A percentile compares a stretch with the other conserved stretches of the same genome.
These are phyloP conservation scores for Diplocarpon mali DNA, from an alignment of 2,329 filamentous ascomycete species.

Conservation along the genomic window DNA sequence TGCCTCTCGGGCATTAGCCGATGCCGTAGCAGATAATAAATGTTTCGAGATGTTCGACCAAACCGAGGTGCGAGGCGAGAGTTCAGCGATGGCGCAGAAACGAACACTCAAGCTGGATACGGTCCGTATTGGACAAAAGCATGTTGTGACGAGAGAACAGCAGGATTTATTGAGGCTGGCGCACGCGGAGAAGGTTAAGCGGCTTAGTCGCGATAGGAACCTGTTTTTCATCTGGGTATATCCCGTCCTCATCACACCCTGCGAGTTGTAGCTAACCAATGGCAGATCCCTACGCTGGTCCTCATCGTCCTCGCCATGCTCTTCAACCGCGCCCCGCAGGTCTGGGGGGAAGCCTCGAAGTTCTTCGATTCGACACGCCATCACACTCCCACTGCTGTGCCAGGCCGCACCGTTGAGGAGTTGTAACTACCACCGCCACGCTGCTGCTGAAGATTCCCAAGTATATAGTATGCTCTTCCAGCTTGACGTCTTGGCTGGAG, in stretches of 20 bases:
- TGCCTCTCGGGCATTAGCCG: slow-evolving; percentile 45
- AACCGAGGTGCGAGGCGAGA: slow-evolving; percentile 18
- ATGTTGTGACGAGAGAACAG: slow-evolving; percentile 53
- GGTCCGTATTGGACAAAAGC: slow-evolving; percentile 51
- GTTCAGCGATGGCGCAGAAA: slow-evolving; percentile 31
- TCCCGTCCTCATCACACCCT: neutral
- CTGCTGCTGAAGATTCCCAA: no score
- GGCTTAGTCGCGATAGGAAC: slow-evolving; percentile 50
- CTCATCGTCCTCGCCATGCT: slow-evolving; percentile 39
- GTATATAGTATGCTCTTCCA: no score
- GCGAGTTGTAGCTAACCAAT: slow-evolving; percentile 12
- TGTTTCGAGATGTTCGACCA: slow-evolving; percentile 43
- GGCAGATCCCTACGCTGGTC: slow-evolving; percentile 39
- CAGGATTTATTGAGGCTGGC: slow-evolving; percentile 51
- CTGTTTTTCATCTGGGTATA: slow-evolving; percentile 59
- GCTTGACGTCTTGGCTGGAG: no score
- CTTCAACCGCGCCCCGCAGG: slow-evolving; percentile 40
- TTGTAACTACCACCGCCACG: slow-evolving; percentile 4
- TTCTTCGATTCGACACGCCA: slow-evolving; percentile 16
- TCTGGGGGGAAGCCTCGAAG: slow-evolving; percentile 23
- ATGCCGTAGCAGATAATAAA: slow-evolving; percentile 47
- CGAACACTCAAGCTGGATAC: slow-evolving; percentile 28
- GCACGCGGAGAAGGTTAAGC: slow-evolving; percentile 52
- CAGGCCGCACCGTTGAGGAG: slow-evolving; percentile 22
- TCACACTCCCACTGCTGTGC: slow-evolving; percentile 2